Base-by-base conservation (phyloP, 352 stramenopile species). In the Pythium sp. region DNA sequence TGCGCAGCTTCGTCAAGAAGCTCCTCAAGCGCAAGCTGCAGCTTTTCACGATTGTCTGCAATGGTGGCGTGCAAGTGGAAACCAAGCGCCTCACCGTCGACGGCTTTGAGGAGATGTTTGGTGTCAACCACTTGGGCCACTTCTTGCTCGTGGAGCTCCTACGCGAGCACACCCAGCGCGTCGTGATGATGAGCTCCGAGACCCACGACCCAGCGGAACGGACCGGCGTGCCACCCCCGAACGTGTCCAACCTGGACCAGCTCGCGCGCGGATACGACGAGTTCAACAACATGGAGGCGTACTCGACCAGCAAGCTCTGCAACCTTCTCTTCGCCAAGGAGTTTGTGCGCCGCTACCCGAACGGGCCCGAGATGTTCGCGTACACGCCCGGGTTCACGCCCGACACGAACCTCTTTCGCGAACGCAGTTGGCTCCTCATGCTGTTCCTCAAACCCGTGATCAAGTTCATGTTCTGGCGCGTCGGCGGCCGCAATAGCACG, bases 91-190 rank as follows among this genome's bases (percentile, higher is more conserved):
- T 68, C n/a, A 80, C 77, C 0, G 51, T 57, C 0, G 77, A 83
- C 26, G 79, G 77, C 26, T 79, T 81, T 26, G 77, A 87, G 62
- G 22, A 49, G 5, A 80, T 71, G 12, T 68, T 84, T 22, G 77
- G 56, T 5, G 62, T 70, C 55, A 87, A 87, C 73, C 73, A 82
- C 65, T 58, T 81, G 2, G 77, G 68, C 1, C 77, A 83, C 54
- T 84, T 83, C 61, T 41, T 81, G 55, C 65, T 87, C 14, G 18
- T 73, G n/a, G 62, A 65, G 43, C 46, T 72, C 2, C 67, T 83
- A 1, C 46, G 58, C 9, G 60, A 72, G 14, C 64, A 46, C 28
- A 73, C 70, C 4, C 59, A 76, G 55, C 73, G 66, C n/a, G 36
- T 80, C 54, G 56, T 80, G 0, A 59, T 73, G 8, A 43, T 82